Evolutionary conservation across 139 green algal genomes (phyloP).

Genomic region (Eudorina sp.): DNA sequence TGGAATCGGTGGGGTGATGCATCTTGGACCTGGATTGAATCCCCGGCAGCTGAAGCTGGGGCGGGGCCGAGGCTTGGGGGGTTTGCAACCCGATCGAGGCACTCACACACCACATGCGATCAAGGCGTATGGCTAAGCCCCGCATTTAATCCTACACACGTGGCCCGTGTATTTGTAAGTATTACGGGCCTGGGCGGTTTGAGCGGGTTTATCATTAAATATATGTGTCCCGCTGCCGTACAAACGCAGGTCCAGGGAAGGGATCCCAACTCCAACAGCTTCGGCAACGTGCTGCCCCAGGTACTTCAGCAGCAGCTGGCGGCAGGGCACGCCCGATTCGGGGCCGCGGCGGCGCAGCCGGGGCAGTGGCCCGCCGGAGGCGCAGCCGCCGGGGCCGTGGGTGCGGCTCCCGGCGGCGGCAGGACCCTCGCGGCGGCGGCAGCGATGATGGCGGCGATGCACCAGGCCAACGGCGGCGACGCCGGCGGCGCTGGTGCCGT

Average conservation of each 20-base stretch:
- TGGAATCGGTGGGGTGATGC: too few species aligned
- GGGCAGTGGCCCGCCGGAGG: neutral
- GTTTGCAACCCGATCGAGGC: too few species aligned
- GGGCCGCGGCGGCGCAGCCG: neutral
- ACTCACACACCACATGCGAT: too few species aligned
- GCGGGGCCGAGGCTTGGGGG: too few species aligned
- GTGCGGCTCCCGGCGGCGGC: neutral
- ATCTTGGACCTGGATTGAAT: too few species aligned
- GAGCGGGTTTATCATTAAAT: too few species aligned
- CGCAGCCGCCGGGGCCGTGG: neutral
- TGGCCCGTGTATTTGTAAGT: too few species aligned
- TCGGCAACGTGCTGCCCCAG: neutral
- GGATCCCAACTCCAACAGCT: neutral
- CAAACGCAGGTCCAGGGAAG: neutral
- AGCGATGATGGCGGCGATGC: neutral
- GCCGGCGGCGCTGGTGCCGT: neutral
- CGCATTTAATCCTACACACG: too few species aligned
- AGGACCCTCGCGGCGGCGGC: neutral
- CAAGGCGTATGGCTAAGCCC: too few species aligned
- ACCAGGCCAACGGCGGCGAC: neutral
- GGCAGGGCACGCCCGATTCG: neutral
- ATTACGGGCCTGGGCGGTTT: too few species aligned
- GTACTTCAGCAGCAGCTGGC: neutral
- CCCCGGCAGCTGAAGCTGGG: too few species aligned
- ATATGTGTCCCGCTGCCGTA: too few species aligned